A percentile compares a stretch with the other conserved stretches of the same genome.
phyloP scores from a whole-genome alignment of 2,329 filamentous ascomycete species.

The Trichophyton schoenleinii region DNA sequence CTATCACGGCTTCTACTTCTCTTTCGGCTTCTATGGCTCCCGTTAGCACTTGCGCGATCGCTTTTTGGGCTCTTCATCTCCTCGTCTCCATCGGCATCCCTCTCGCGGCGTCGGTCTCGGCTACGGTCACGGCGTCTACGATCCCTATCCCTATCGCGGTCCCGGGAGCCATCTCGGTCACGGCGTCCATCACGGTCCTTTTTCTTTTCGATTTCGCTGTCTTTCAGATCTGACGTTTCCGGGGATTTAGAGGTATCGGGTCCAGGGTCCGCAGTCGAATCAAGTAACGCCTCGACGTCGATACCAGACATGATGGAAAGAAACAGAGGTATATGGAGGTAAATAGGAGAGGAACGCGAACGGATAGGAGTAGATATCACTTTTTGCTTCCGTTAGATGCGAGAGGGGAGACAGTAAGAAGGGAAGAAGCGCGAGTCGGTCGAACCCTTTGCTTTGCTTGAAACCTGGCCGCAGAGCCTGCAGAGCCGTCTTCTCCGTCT shows the following conservation, averaged over 20 bases:
- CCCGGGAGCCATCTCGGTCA: slow-evolving; percentile 46
- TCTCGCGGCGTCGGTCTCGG: slow-evolving; percentile 35
- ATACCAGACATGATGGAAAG: slow-evolving; percentile 48
- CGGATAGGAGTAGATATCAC: slow-evolving; percentile 24
- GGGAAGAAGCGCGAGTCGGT: slow-evolving; percentile 18
- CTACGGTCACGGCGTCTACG: slow-evolving; percentile 44
- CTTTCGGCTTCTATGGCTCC: slow-evolving; percentile 65
- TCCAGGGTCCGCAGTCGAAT: slow-evolving; percentile 58
- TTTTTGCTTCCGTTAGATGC: slow-evolving; percentile 25
- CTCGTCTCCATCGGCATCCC: slow-evolving; percentile 45
- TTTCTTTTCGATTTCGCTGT: slow-evolving; percentile 47
- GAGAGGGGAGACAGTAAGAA: slow-evolving; percentile 17
- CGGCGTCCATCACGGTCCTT: slow-evolving; percentile 40
- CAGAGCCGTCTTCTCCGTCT: background rate
- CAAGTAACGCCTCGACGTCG: slow-evolving; percentile 83
- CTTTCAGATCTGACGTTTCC: slow-evolving; percentile 36
- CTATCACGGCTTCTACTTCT: slow-evolving; percentile 68
- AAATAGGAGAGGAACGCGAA: slow-evolving; percentile 18
- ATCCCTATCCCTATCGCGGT: slow-evolving; percentile 45
- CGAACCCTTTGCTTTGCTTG: slow-evolving; percentile 25
- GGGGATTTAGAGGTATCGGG: slow-evolving; percentile 17
- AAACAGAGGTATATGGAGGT: slow-evolving; percentile 22
- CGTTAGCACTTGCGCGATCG: slow-evolving; percentile 57
- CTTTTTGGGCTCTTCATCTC: slow-evolving; percentile 55
- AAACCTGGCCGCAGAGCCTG: background rate